Percentiles rank a stretch among this genome's conserved stretches.
These are phyloP conservation scores for Yamadazyma scolyti DNA, from an alignment of 805 yeast species.

Conservation along the genomic window DNA sequence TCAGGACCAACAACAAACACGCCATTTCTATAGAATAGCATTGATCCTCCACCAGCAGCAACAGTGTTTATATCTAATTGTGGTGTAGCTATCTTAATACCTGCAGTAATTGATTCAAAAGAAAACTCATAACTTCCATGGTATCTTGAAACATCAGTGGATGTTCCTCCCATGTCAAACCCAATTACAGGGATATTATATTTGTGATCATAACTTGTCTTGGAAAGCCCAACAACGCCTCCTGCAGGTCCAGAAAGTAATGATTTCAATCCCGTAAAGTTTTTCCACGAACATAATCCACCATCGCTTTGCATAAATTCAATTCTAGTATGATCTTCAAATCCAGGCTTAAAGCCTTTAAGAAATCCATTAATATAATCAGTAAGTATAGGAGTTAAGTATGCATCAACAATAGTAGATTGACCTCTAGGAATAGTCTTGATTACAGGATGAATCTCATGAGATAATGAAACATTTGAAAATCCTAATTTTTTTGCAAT, in stretches of 20 bases:
- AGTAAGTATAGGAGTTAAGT: constrained; percentile 73
- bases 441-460: constrained; percentile 72
- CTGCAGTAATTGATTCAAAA: constrained; percentile 81
- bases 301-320: constrained; percentile 22
- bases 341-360: constrained; percentile 55
- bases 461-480: constrained; percentile 63
- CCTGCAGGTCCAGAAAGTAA: constrained; percentile 22
- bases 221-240: constrained; percentile 19
- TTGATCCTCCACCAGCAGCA: constrained; percentile 41
- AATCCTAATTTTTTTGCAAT: constrained; percentile 69
- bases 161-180: constrained; percentile 90
- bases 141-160: constrained; percentile 78
- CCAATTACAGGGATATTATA: constrained; percentile 66
- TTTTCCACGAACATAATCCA: constrained; percentile 16
- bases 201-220: constrained; percentile 25
- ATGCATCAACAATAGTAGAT: constrained; percentile 79
- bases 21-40: constrained; percentile 24
- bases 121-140: constrained; percentile 71
- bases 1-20: constrained; percentile 79
- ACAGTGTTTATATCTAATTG: constrained; percentile 55
- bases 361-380: constrained; percentile 61
- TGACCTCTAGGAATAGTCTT: constrained; percentile 73
- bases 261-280: constrained; percentile 17
- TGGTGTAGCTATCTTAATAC: constrained; percentile 79
- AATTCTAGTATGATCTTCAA: constrained; percentile 20